Conservation (phyloP, 768 basidiomycete species). For the Suillus subalutaceus region DNA sequence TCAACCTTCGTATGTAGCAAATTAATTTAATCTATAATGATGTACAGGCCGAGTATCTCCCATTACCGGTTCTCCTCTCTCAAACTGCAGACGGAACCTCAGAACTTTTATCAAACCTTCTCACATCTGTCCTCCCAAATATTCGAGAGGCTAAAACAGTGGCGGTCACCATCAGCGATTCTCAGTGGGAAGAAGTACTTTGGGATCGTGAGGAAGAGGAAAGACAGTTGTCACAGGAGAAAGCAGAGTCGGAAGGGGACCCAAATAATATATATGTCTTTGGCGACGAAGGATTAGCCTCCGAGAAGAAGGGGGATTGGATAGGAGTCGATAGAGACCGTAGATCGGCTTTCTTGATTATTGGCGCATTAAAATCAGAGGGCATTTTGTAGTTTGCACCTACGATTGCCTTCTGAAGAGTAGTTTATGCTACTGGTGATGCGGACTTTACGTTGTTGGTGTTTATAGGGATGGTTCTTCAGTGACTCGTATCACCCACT, state of each 20-base stretch:
- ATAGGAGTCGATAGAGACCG: slow-evolving; percentile 77
- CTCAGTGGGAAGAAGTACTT: slow-evolving; percentile 80
- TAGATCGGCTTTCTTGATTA: slow-evolving; percentile 77
- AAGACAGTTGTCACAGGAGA: slow-evolving; percentile 26
- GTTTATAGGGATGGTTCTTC: not conserved
- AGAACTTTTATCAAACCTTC: slow-evolving; percentile 72
- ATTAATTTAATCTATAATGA: not conserved
- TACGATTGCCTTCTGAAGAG: not conserved
- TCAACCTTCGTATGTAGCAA: not conserved
- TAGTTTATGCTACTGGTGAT: slow-evolving; percentile 14
- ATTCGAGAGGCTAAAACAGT: slow-evolving; percentile 73
- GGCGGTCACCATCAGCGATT: slow-evolving; percentile 76
- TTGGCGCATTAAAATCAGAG: slow-evolving; percentile 75
- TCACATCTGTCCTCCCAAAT: slow-evolving; percentile 76
- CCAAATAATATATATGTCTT: slow-evolving; percentile 62
- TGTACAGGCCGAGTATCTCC: slow-evolving; percentile 78
- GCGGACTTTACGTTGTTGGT: not conserved
- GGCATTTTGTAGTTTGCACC: slow-evolving; percentile 51
- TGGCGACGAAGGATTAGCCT: slow-evolving; percentile 57
- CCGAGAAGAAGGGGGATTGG: slow-evolving; percentile 67
- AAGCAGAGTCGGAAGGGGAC: slow-evolving; percentile 22
- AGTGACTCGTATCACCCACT: not conserved
- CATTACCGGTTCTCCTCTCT: slow-evolving; percentile 68
- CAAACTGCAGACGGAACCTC: slow-evolving; percentile 68
- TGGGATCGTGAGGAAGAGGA: slow-evolving; percentile 75